Evolutionary conservation across 1,284 basidiomycete genomes (phyloP).

Genomic region (Malassezia nana): DNA sequence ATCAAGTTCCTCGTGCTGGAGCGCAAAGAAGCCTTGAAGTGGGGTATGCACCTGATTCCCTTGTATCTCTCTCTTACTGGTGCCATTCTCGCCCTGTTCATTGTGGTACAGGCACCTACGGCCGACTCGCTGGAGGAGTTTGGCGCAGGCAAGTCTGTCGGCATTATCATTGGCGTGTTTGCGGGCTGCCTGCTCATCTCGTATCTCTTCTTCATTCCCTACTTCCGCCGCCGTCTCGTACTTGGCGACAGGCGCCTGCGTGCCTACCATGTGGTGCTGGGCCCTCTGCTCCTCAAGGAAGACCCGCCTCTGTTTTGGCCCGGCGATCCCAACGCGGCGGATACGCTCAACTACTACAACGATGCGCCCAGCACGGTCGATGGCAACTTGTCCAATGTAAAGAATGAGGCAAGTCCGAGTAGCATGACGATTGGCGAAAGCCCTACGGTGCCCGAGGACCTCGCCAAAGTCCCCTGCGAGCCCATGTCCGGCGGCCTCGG

Average conservation of each 20-base stretch:
- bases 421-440: no score
- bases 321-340: background rate
- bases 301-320: background rate
- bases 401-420: no score
- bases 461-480: no score
- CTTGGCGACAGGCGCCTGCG: slow-evolving; percentile 23
- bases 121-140: slow-evolving; percentile 24
- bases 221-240: slow-evolving; percentile 23
- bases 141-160: slow-evolving; percentile 15
- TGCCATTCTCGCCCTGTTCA: slow-evolving; percentile 20
- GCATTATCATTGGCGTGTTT: slow-evolving; percentile 20
- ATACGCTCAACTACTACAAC: background rate
- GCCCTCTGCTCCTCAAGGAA: slow-evolving; percentile 18
- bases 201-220: slow-evolving; percentile 25
- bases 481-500: no score
- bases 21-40: slow-evolving; percentile 19
- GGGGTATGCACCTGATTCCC: slow-evolving; percentile 18
- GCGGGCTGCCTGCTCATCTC: slow-evolving; percentile 20
- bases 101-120: slow-evolving; percentile 27
- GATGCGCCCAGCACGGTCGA: no score
- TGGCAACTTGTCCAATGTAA: no score
- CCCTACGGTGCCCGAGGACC: no score
- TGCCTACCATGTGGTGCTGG: slow-evolving; percentile 27
- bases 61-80: slow-evolving; percentile 24
- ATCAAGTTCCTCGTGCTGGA: slow-evolving; percentile 25